Evolutionary conservation across 1,284 basidiomycete genomes (phyloP), one percentile per base, ranked within the genome.

Genomic region (Exobasidium rhododendri): DNA sequence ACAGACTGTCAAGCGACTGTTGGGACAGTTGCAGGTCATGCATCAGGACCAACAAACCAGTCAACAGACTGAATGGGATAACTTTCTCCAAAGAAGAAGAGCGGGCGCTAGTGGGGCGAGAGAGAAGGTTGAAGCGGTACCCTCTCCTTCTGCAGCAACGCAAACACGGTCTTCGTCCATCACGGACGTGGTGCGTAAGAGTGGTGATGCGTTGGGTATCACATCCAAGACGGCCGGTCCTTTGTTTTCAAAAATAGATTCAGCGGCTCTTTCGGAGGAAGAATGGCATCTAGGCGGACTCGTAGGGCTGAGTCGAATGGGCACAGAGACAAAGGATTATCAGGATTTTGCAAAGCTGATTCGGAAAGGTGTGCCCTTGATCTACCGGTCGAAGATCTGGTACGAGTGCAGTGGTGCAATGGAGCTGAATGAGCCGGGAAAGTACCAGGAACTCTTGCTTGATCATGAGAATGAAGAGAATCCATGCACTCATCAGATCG

Each of bases 371-470:
- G 89, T 97, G 24, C 94, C 94, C 6, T 84, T 97, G 28, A 86
- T 85, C 40, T 94, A 94, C 75, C 85, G 94, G 6, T 84, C 89
- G 29, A 92, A 94, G 32, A 78, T 82, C 54, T 94, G 92, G 90
- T 81, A 89, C 60, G 94, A 98, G 81, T 96, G 91, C 78, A 91
- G 89, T 63, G 92, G 93, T 0, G 93, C 89, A 0, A 83, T 91
- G 71, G 93, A 97, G 79, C 88, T 93, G 82, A 86, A 87, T 61
- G 92, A 97, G 72, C 94, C 94, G 0, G 94, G 96, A 1, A 81
- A 90, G 63, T 98, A 97, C 78, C 84, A 86, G 56, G 94, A 97
- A 77, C 81, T 97, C 62, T 82, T 94, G 26, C 84, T 84, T 0
- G 80, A 81, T 43, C 85, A 87, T 66, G 82, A 82, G 28, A 83